Evolutionary conservation across 805 yeast species (phyloP), one percentile per base, ranked within the genome.

Genomic region (Teunomyces lycoperdinae): DNA sequence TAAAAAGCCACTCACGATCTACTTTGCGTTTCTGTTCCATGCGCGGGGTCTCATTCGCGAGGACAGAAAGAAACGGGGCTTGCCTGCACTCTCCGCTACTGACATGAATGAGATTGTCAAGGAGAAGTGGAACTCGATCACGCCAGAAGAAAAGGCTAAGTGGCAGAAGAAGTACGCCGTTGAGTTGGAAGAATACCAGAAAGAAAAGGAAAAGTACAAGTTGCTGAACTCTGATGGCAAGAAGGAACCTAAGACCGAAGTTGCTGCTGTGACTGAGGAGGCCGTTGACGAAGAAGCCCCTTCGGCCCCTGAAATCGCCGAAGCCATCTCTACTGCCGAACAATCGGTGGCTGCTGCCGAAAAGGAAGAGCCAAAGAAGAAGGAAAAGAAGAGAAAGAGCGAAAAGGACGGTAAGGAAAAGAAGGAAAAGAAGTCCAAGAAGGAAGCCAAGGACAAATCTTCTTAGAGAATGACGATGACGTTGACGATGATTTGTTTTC

Each of bases 1-100:
- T 50, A 89, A 88, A 76, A 90, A 90, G 61, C 98, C 99, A 11
- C 74, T 89, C 61, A 90, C 97, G 17, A 86, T 88, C 40, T 91
- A 83, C 72, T 87, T 92, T 66, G 75, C 76, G 36, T 92, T 83
- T 68, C 83, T 89, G 45, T 84, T 86, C 54, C 83, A 81, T 55
- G 79, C 83, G 54, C 83, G 96, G 60, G 86, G 85, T 52, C 71
- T 77, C 33, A 77, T 91, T 52, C 81, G 84, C 48, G 84, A 79
- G 46, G 90, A 87, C 52, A 79, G 96, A 61, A 77, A 71, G 47
- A 69, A 69, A 32, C 71, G 76, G 43, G 71, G 86, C 30, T 73
- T 77, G 57, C 79, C 85, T 11, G 80, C 88, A 9, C 75, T 86
- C 54, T 76, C 85, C 9, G 87, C 89, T 35, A 79, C 83, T 16